Percentiles rank a stretch among this genome's conserved stretches.
Evolutionary conservation across 345 rosid genomes (phyloP).

Genomic region (Camelina sativa): DNA sequence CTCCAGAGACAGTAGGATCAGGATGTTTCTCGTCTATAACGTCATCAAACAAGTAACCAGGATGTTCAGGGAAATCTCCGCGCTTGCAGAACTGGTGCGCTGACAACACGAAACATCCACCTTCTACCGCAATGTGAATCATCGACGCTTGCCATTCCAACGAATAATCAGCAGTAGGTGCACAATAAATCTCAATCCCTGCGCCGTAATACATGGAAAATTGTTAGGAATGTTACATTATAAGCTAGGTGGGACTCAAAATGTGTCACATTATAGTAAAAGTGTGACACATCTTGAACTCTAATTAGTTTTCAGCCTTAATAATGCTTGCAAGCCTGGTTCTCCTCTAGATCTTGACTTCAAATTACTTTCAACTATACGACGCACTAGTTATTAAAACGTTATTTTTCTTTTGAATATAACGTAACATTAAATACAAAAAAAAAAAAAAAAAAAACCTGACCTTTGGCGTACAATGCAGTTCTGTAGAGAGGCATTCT

Average conservation of each 20-base stretch:
- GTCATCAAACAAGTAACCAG: constrained; percentile 65
- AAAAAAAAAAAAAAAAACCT: background rate
- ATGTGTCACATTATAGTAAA: background rate
- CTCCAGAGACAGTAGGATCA: constrained; percentile 73
- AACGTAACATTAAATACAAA: too few species aligned
- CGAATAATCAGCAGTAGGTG: constrained; percentile 86
- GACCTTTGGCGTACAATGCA: constrained; percentile 85
- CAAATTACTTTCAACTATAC: too few species aligned
- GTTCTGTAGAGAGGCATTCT: constrained; percentile 90
- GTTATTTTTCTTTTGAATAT: too few species aligned
- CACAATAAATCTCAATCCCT: constrained; percentile 90
- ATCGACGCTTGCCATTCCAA: constrained; percentile 77
- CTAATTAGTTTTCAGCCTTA: too few species aligned
- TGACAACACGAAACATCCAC: constrained; percentile 86
- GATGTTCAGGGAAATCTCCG: constrained; percentile 78
- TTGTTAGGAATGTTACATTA: background rate
- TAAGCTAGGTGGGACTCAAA: background rate
- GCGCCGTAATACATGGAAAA: background rate
- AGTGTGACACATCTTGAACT: too few species aligned
- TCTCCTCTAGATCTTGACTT: too few species aligned
- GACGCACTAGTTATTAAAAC: too few species aligned
- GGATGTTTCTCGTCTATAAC: constrained; percentile 52
- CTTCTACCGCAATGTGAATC: constrained; percentile 86
- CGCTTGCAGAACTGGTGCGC: constrained; percentile 81
- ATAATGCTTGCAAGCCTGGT: too few species aligned